Evolutionary conservation across 805 yeast species (phyloP).

Genomic region (Wickerhamomyces pijperi): DNA sequence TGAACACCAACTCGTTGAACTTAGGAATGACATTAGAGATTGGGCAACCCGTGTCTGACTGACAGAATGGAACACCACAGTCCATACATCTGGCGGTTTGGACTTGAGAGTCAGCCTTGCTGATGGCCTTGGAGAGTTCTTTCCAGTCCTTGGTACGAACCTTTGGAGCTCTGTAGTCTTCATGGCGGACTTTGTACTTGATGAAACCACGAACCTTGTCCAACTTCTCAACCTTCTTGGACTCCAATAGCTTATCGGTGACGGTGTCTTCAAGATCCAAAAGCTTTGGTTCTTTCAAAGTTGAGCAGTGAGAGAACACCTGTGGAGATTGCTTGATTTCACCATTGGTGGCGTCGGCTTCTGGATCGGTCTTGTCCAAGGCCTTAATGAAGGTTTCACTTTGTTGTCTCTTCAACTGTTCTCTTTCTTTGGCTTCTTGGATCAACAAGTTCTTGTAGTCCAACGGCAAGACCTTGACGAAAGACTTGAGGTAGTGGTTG

Average conservation of each 20-base stretch:
- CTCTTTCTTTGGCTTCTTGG: conserved; percentile 56
- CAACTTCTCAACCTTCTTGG: conserved; percentile 50
- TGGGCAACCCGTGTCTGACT: conserved; percentile 96
- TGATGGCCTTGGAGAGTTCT: conserved; percentile 71
- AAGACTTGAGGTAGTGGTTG: conserved; percentile 77
- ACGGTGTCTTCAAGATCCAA: conserved; percentile 86
- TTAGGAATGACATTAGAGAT: conserved; percentile 94
- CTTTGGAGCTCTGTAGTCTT: conserved; percentile 70
- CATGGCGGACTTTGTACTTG: conserved; percentile 85
- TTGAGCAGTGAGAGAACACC: conserved; percentile 20
- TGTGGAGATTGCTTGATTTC: conserved; percentile 41
- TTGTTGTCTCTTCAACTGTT: conserved; percentile 45
- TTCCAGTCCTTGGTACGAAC: conserved; percentile 84
- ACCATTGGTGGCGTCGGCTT: conserved; percentile 80
- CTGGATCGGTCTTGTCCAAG: conserved; percentile 66
- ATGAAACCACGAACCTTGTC: conserved; percentile 87
- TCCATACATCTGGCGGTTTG: conserved; percentile 99
- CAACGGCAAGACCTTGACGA: conserved; percentile 85
- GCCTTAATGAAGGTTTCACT: conserved; percentile 55
- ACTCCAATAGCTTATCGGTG: conserved; percentile 53
- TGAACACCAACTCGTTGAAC: conserved; percentile 93
- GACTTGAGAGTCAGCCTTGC: conserved; percentile 75
- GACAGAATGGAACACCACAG: conserved; percentile 99
- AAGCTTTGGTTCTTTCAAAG: conserved; percentile 65
- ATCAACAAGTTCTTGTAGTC: conserved; percentile 88